Percentiles rank a stretch among this genome's conserved stretches.
Evolutionary conservation across 208 protist species (phyloP).

Genomic region (Porcisia hertigi): DNA sequence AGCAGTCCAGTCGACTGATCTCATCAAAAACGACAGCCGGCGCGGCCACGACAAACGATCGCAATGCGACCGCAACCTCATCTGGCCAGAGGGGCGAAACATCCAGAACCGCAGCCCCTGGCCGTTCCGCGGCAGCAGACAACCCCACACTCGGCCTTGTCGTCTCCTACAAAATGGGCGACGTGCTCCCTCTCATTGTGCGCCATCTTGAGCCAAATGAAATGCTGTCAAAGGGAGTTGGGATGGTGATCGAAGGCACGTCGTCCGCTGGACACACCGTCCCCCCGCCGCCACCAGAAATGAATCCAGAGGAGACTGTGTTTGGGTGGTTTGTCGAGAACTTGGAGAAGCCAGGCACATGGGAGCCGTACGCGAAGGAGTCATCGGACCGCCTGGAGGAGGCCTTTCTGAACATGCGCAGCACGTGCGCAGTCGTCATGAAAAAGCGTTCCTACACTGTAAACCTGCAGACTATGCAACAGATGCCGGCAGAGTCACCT

Average conservation of each 20-base stretch:
- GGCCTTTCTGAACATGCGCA: constrained; percentile 37
- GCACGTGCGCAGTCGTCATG: constrained; percentile 51
- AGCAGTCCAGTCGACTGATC: not conserved
- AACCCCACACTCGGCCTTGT: not conserved
- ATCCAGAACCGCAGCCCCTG: not conserved
- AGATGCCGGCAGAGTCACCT: constrained; percentile 21
- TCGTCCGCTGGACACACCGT: constrained; percentile 3
- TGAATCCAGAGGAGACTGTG: constrained; percentile 4
- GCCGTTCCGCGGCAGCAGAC: not conserved
- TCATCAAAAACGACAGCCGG: not conserved
- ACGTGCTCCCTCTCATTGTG: constrained; percentile 22
- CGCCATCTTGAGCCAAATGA: constrained; percentile 27
- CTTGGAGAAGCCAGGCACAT: constrained; percentile 50
- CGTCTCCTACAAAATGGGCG: constrained; percentile 1
- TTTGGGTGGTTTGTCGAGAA: constrained; percentile 81
- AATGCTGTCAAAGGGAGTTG: constrained; percentile 33
- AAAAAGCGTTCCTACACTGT: constrained; percentile 70
- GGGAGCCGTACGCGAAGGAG: constrained; percentile 61
- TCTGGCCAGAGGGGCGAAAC: not conserved
- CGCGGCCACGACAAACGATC: not conserved
- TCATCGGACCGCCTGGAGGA: constrained; percentile 57
- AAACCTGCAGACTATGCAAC: constrained; percentile 56
- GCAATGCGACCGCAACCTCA: not conserved
- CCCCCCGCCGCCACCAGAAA: constrained; percentile 16
- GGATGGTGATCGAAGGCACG: constrained; percentile 19